Conservation (phyloP, 352 stramenopile species). For the Discostella stelligera region DNA sequence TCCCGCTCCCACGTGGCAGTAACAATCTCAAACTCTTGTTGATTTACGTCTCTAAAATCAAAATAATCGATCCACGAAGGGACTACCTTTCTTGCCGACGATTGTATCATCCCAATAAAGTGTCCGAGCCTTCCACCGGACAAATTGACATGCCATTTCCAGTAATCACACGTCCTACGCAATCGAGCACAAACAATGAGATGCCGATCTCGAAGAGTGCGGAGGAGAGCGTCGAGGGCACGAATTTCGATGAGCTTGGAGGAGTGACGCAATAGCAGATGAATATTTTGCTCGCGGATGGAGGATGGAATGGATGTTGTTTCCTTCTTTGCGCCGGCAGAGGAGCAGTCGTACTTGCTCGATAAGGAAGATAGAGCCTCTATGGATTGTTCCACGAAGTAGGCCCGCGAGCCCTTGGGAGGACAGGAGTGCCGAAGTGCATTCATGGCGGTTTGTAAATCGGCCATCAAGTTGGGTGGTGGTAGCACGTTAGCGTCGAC, state of each 20-base stretch:
- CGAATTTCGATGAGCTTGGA: conserved; percentile 59
- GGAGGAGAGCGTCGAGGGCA: conserved; percentile 58
- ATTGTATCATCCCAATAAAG: background rate
- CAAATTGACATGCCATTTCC: conserved; percentile 53
- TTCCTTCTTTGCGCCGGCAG: background rate
- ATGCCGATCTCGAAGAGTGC: conserved; percentile 62
- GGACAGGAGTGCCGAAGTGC: conserved; percentile 16
- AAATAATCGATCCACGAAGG: conserved; percentile 4
- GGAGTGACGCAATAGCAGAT: conserved; percentile 42
- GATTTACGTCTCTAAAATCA: conserved; percentile 43
- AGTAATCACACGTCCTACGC: conserved; percentile 50
- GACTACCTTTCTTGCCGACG: background rate
- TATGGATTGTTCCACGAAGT: conserved; percentile 37
- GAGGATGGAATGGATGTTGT: background rate
- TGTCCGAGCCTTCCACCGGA: conserved; percentile 18
- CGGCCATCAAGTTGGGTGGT: background rate
- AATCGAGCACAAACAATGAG: conserved; percentile 55
- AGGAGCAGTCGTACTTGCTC: conserved; percentile 8
- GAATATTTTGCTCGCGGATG: conserved; percentile 31
- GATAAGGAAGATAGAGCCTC: conserved; percentile 26
- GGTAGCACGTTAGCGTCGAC: too few relatives aligned
- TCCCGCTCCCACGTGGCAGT: conserved; percentile 61
- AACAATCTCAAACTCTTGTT: conserved; percentile 49
- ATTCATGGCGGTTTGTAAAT: conserved; percentile 19
- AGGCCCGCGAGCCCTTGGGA: conserved; percentile 33